These are phyloP conservation scores for Alternaria incomplexa DNA, from an alignment of 2,329 filamentous ascomycete genomes.

Conservation along the genomic window DNA sequence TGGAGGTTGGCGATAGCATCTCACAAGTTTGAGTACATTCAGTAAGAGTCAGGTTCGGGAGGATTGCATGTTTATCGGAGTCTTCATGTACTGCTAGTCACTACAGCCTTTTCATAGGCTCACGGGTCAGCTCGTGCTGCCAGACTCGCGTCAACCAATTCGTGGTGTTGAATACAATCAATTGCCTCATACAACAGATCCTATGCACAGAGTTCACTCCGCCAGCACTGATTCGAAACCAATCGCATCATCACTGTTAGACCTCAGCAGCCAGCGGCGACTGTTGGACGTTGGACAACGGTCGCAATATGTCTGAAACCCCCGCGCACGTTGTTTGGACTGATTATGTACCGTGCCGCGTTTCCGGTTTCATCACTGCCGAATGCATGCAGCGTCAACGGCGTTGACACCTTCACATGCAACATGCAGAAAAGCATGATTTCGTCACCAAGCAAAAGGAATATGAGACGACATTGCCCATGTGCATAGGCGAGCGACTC, in stretches of 20 bases:
- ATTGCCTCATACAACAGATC: not conserved
- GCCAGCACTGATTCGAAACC: not conserved
- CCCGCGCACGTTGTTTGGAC: not conserved
- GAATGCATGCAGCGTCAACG: not conserved
- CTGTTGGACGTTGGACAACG: not conserved
- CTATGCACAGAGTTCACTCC: not conserved
- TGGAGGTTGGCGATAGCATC: conserved; percentile 14
- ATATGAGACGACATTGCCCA: not conserved
- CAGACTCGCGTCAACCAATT: not conserved
- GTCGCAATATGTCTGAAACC: not conserved
- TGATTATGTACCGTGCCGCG: not conserved
- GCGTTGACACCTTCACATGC: not conserved
- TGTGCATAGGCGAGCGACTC: not conserved
- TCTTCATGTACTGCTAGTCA: conserved; percentile 13
- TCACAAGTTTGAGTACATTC: conserved; percentile 13
- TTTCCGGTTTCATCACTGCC: not conserved
- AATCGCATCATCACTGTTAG: not conserved
- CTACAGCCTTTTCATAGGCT: not conserved
- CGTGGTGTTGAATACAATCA: conserved; percentile 11
- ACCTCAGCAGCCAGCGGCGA: not conserved
- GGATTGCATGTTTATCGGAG: conserved; percentile 15
- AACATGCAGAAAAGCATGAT: not conserved
- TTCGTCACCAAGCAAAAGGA: not conserved
- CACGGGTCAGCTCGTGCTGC: conserved; percentile 7
- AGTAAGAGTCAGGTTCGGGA: conserved; percentile 1